A percentile compares a stretch with the other conserved stretches of the same genome.
Evolutionary conservation across 2,329 filamentous ascomycete genomes (phyloP).

Genomic region (Diaporthe sp.): DNA sequence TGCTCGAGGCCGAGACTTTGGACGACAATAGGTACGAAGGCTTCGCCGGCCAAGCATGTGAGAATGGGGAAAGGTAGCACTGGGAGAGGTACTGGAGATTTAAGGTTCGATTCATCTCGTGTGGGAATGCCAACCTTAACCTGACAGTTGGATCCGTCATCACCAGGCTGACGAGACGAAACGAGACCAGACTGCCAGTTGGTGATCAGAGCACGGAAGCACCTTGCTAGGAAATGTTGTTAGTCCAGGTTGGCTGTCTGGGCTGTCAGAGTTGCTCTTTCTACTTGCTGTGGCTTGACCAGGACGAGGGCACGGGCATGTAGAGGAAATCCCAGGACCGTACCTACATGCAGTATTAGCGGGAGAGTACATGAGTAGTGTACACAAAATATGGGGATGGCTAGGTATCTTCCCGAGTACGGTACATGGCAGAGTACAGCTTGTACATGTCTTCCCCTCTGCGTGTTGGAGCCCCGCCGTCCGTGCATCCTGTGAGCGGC

Average conservation of each 20-base stretch:
- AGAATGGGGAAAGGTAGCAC: conserved; percentile 26
- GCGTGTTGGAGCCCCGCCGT: not conserved
- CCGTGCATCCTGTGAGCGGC: conserved; percentile 28
- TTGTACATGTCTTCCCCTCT: not conserved
- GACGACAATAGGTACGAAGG: not conserved
- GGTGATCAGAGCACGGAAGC: not conserved
- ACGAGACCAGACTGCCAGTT: not conserved
- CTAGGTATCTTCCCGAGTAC: not conserved
- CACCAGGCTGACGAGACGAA: conserved; percentile 10
- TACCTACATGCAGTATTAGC: not conserved
- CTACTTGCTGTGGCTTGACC: not conserved
- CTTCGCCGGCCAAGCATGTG: conserved; percentile 19
- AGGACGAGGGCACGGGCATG: not conserved
- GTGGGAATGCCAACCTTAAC: conserved; percentile 21
- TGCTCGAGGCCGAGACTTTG: conserved; percentile 15
- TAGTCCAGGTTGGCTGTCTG: not conserved
- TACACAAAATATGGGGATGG: not conserved
- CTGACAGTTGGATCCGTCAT: conserved; percentile 28
- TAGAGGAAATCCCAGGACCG: not conserved
- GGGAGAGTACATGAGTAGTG: not conserved
- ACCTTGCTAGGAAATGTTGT: not conserved
- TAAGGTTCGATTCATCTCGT: conserved; percentile 25
- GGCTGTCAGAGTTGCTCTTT: not conserved
- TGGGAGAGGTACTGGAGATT: conserved; percentile 18
- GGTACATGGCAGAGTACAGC: not conserved